phyloP scores from a whole-genome alignment of 2,329 filamentous ascomycete species.

The Trichothecium sympodiale region DNA sequence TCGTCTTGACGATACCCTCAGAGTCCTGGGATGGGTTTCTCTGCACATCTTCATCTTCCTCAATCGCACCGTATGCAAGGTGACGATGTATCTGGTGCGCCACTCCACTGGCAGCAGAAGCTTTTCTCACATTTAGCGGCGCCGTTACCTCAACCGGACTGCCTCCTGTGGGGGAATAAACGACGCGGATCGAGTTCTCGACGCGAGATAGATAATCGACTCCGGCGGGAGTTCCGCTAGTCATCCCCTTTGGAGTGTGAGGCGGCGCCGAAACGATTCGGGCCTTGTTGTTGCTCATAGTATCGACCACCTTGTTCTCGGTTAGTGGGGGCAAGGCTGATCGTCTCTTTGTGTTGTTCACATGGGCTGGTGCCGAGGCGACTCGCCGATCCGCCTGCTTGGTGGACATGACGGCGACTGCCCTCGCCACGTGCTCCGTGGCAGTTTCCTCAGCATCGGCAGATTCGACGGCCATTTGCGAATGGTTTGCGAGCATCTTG shows the following conservation, averaged over 20 bases:
- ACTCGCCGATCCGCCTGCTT: slow-evolving; percentile 31
- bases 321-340: slow-evolving; percentile 37
- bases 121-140: slow-evolving; percentile 31
- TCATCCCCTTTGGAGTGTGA: slow-evolving; percentile 18
- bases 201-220: slow-evolving; percentile 34
- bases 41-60: slow-evolving; percentile 9
- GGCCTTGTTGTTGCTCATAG: slow-evolving; percentile 19
- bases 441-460: slow-evolving; percentile 11
- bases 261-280: slow-evolving; percentile 37
- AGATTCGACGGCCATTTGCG: neutral
- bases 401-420: slow-evolving; percentile 18
- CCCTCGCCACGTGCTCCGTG: slow-evolving; percentile 15
- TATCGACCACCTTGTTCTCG: slow-evolving; percentile 23
- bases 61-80: neutral
- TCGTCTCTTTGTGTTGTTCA: slow-evolving; percentile 24
- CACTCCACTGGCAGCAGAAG: slow-evolving; percentile 13
- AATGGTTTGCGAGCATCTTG: slow-evolving; percentile 2
- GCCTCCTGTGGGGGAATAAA: slow-evolving; percentile 34
- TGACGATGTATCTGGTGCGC: slow-evolving; percentile 8
- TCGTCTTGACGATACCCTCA: slow-evolving; percentile 22
- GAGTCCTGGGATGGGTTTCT: slow-evolving; percentile 6
- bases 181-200: slow-evolving; percentile 43
- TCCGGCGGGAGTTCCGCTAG: slow-evolving; percentile 21
- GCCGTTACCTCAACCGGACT: slow-evolving; percentile 22
- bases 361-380: slow-evolving; percentile 39